A percentile compares a stretch with the other conserved stretches of the same genome.
phyloP scores from a whole-genome alignment of 352 stramenopile species.

The Peronosclerospora sorghi region DNA sequence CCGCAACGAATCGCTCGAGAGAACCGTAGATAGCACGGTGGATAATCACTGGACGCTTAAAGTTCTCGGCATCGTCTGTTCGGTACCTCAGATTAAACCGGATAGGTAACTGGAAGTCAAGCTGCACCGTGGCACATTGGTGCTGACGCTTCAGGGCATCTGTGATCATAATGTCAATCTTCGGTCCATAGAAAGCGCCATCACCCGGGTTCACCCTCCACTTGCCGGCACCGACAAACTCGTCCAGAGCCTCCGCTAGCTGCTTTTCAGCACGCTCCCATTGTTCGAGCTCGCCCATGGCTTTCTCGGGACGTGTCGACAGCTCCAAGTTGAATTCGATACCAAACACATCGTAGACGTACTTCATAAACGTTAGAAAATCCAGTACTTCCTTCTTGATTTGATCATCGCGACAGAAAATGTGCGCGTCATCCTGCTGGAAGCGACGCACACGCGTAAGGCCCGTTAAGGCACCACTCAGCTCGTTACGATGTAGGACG shows the following conservation, averaged over 20 bases:
- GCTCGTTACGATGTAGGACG: slow-evolving; percentile 95
- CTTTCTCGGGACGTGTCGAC: slow-evolving; percentile 94
- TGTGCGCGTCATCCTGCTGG: slow-evolving; percentile 98
- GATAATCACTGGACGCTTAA: slow-evolving; percentile 93
- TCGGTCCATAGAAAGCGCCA: slow-evolving; percentile 98
- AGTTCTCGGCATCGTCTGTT: slow-evolving; percentile 64
- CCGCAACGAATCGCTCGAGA: slow-evolving; percentile 95
- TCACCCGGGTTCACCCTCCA: slow-evolving; percentile 96
- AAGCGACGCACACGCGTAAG: slow-evolving; percentile 95
- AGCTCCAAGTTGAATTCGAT: slow-evolving; percentile 97
- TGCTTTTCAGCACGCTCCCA: slow-evolving; percentile 81
- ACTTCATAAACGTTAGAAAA: slow-evolving; percentile 94
- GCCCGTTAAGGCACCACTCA: slow-evolving; percentile 91
- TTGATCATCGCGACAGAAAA: slow-evolving; percentile 96
- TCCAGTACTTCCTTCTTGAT: slow-evolving; percentile 80
- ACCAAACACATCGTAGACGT: slow-evolving; percentile 96
- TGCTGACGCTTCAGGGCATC: slow-evolving; percentile 95
- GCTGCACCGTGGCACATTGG: slow-evolving; percentile 96
- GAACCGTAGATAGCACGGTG: slow-evolving; percentile 97
- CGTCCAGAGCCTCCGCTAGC: slow-evolving; percentile 88
- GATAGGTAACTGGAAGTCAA: slow-evolving; percentile 98
- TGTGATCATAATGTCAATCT: slow-evolving; percentile 98
- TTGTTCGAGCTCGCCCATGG: slow-evolving; percentile 88
- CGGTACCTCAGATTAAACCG: slow-evolving; percentile 94
- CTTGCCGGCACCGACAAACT: slow-evolving; percentile 89